These are phyloP conservation scores for Pseudocercospora macadamiae DNA, from an alignment of 2,329 filamentous ascomycete genomes.

Conservation along the genomic window DNA sequence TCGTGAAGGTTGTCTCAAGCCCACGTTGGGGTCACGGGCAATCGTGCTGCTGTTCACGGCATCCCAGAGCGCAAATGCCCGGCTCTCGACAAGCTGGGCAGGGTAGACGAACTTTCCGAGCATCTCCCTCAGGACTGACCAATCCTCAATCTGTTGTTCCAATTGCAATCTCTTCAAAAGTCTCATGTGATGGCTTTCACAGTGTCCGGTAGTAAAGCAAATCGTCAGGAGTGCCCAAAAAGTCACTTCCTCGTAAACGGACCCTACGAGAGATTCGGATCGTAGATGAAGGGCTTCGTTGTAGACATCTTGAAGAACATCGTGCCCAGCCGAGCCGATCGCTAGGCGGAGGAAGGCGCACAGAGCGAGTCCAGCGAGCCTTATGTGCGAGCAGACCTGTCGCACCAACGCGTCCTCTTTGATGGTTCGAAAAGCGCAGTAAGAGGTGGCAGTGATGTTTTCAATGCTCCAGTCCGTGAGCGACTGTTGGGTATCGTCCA, in stretches of 20 bases:
- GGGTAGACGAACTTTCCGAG: slow-evolving; percentile 18
- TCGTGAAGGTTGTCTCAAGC: slow-evolving; percentile 17
- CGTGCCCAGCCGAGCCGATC: slow-evolving; percentile 8
- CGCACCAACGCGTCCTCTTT: slow-evolving; percentile 22
- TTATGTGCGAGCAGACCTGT: slow-evolving; percentile 23
- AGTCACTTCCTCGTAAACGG: slow-evolving; percentile 23
- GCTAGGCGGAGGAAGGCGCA: slow-evolving; percentile 22
- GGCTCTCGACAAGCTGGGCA: slow-evolving; percentile 13
- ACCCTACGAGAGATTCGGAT: slow-evolving; percentile 21
- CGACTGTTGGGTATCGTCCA: slow-evolving; percentile 16
- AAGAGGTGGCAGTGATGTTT: slow-evolving; percentile 14
- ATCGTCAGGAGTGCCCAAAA: slow-evolving; percentile 27
- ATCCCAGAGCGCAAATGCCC: slow-evolving; percentile 23
- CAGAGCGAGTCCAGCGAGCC: slow-evolving; percentile 21
- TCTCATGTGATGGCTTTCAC: slow-evolving; percentile 23
- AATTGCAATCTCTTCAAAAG: slow-evolving; percentile 19
- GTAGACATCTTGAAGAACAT: slow-evolving; percentile 17
- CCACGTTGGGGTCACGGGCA: slow-evolving; percentile 9
- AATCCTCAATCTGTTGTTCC: slow-evolving; percentile 13
- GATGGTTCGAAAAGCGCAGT: slow-evolving; percentile 19
- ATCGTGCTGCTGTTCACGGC: slow-evolving; percentile 20
- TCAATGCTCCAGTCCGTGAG: slow-evolving; percentile 17
- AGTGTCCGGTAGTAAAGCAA: slow-evolving; percentile 22
- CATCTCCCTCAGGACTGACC: slow-evolving; percentile 9
- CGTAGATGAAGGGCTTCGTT: slow-evolving; percentile 16